A percentile compares a stretch with the other conserved stretches of the same genome.
phyloP scores from a whole-genome alignment of 805 yeast species.

The Lipomyces orientalis region DNA sequence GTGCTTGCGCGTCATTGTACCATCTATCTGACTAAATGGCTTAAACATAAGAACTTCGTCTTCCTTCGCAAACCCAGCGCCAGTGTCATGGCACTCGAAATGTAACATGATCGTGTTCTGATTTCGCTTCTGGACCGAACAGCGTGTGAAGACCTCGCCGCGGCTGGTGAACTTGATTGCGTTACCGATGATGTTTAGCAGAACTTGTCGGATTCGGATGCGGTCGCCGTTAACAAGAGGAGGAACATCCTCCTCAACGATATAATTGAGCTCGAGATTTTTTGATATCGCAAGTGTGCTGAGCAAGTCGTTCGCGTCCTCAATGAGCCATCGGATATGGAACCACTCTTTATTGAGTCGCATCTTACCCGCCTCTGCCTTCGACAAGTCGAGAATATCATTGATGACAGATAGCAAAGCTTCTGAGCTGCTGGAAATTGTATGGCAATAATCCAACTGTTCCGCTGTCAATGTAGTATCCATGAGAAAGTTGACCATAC shows the following conservation, averaged over 20 bases:
- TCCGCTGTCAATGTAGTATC: slow-evolving; percentile 45
- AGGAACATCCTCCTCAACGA: slow-evolving; percentile 44
- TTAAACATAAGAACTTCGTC: slow-evolving; percentile 45
- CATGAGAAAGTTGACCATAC: slow-evolving; percentile 46
- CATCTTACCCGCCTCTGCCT: slow-evolving; percentile 49
- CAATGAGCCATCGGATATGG: slow-evolving; percentile 44
- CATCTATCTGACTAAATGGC: slow-evolving; percentile 45
- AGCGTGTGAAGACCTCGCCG: slow-evolving; percentile 45
- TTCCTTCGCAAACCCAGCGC: slow-evolving; percentile 45
- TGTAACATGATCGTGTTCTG: slow-evolving; percentile 36
- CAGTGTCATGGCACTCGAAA: slow-evolving; percentile 47
- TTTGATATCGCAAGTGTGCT: slow-evolving; percentile 46
- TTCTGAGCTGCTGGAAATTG: slow-evolving; percentile 45
- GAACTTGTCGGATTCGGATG: slow-evolving; percentile 46
- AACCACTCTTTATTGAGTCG: slow-evolving; percentile 43
- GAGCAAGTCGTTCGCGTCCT: slow-evolving; percentile 46
- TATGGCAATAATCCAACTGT: slow-evolving; percentile 47
- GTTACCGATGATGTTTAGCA: slow-evolving; percentile 46
- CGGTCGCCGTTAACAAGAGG: slow-evolving; percentile 45
- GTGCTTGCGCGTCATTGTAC: slow-evolving; percentile 37
- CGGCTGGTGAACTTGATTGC: slow-evolving; percentile 46
- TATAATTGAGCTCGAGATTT: slow-evolving; percentile 44
- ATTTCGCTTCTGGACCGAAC: slow-evolving; percentile 35
- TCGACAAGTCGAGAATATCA: slow-evolving; percentile 46
- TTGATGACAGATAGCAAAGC: slow-evolving; percentile 47